Evolutionary conservation across 345 rosid genomes (phyloP).

Genomic region (Lepidium didymum): DNA sequence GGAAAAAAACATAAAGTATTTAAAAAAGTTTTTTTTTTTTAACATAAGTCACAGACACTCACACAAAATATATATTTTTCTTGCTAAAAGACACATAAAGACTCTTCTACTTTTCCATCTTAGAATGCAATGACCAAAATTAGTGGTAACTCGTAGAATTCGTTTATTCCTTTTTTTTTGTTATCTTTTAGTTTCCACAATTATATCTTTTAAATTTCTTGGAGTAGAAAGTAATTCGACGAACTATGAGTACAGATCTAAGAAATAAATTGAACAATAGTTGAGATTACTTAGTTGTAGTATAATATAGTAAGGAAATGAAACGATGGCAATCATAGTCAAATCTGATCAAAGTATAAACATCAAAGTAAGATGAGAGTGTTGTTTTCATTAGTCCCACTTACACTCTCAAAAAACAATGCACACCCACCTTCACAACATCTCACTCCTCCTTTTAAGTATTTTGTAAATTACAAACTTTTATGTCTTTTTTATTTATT

Average conservation of each 20-base stretch:
- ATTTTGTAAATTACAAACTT: background rate
- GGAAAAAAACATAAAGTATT: background rate
- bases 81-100: background rate
- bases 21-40: no score
- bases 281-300: background rate
- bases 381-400: conserved; percentile 3
- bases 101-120: background rate
- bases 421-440: background rate
- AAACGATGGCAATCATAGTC: background rate
- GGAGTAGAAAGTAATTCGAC: no score
- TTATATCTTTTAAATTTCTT: background rate
- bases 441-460: background rate
- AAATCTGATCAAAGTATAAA: background rate
- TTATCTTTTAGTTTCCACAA: background rate
- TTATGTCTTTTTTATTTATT: no score
- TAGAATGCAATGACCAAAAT: background rate
- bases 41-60: no score
- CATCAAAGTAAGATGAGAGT: conserved; percentile 8
- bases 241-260: background rate
- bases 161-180: no score
- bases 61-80: no score
- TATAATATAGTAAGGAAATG: background rate
- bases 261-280: background rate
- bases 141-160: background rate
- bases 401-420: background rate